Evolutionary conservation across 192 early-diverging fungal genomes (phyloP).

Genomic region (Podila epigama): DNA sequence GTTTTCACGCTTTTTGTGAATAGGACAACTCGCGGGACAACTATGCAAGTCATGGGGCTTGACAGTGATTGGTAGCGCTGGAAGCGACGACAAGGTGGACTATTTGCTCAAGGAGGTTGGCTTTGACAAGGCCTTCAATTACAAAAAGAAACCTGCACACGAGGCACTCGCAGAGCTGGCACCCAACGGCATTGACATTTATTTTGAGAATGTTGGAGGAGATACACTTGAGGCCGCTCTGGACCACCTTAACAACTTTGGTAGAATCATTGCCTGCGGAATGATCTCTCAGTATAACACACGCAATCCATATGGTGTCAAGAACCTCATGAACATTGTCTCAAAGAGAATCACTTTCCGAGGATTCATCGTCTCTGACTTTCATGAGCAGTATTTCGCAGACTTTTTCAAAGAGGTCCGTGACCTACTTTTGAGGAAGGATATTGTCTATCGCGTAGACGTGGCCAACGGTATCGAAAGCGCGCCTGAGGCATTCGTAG

Average conservation of each 20-base stretch:
- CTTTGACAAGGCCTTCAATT: slow-evolving; percentile 85
- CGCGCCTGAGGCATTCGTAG: slow-evolving; percentile 63
- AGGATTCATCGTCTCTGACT: slow-evolving; percentile 66
- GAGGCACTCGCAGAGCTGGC: slow-evolving; percentile 64
- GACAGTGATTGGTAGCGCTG: slow-evolving; percentile 77
- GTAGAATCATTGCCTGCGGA: slow-evolving; percentile 76
- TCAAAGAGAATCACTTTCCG: slow-evolving; percentile 62
- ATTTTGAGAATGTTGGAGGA: slow-evolving; percentile 88
- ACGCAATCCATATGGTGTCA: slow-evolving; percentile 60
- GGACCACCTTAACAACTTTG: slow-evolving; percentile 64
- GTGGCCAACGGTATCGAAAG: slow-evolving; percentile 28
- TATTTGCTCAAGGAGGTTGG: slow-evolving; percentile 66
- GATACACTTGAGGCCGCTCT: slow-evolving; percentile 79
- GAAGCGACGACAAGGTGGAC: slow-evolving; percentile 77
- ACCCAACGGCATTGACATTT: slow-evolving; percentile 86
- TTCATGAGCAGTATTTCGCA: slow-evolving; percentile 25
- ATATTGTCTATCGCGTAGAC: slow-evolving; percentile 37
- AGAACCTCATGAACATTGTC: slow-evolving; percentile 65
- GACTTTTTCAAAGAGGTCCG: slow-evolving; percentile 33
- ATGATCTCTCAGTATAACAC: slow-evolving; percentile 81
- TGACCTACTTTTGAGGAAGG: slow-evolving; percentile 13
- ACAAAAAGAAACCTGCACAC: slow-evolving; percentile 68
- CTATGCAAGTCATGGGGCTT: slow-evolving; percentile 76
- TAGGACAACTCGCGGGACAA: slow-evolving; percentile 70
- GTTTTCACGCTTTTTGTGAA: neutral